Base-by-base conservation (phyloP, 2,329 filamentous ascomycete genomes). In the Colletotrichum shisoi region DNA sequence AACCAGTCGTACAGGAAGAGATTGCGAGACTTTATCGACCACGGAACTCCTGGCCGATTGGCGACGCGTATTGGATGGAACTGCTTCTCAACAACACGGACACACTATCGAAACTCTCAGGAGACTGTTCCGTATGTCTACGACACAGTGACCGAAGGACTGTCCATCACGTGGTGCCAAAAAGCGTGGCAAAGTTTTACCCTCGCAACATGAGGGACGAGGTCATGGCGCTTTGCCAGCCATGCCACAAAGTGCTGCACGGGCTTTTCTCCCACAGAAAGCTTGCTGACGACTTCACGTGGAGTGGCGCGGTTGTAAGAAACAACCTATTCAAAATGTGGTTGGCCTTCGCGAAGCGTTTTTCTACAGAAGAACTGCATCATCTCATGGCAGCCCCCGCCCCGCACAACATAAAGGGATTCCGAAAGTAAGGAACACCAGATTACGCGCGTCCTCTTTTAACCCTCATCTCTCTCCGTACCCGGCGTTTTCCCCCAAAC, bases 111-210 rank as follows among this genome's bases (percentile, higher is more conserved):
- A 37, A 1, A 6, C 11, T 34, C 31, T 9, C 17, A 17, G 54
- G 54, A 19, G n/a, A 21, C 27, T 57, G 54, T 15, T 44, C n/a
- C 27, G 21, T 46, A n/a, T 57, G 54, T 39, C 6, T 19, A n/a
- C 42, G 19, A 21, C n/a, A 37, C 15, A 24, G 12, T 11, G 19
- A n/a, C 6, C 13, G 19, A 21, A 24, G 37, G n/a, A 46, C 42
- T 7, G 17, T 27, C 6, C 54, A 57, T 34, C 54, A 57, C 40
- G 12, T 21, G 15, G 4, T 46, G 11, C 54, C 54, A 9, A 12
- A 3, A 21, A 4, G n/a, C 17, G 24, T 52, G n/a, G 4, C 8
- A 21, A 4, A n/a, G n/a, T 12, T 15, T 46, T 37, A 39, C n/a
- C 15, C 24, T 52, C 8, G 7, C 31, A 2, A 9, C 31, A 34